A percentile compares a stretch with the other conserved stretches of the same genome.
phyloP scores from a whole-genome alignment of 305 asterid genomes.

The Fraxinus paxiana region DNA sequence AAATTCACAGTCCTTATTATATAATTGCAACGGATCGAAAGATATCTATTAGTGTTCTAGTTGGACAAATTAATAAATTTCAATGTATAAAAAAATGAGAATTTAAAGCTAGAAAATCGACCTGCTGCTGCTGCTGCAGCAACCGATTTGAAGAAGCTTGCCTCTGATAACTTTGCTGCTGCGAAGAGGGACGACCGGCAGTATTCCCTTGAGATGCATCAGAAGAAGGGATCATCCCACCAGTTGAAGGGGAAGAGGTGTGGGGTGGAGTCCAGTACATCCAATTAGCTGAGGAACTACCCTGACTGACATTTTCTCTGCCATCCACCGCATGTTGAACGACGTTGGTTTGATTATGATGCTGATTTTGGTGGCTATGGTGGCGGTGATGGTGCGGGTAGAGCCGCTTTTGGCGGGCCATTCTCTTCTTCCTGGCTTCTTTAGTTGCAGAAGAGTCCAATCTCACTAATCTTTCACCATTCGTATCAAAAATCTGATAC shows the following conservation, averaged over 20 bases:
- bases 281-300: conserved; percentile 34
- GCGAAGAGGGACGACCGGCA: conserved; percentile 26
- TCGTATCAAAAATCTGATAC: conserved; percentile 41
- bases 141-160: conserved; percentile 30
- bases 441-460: conserved; percentile 67
- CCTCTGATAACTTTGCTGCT: conserved; percentile 29
- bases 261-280: conserved; percentile 35
- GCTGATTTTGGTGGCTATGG: conserved; percentile 25
- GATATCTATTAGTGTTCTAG: neutral
- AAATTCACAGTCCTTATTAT: neutral
- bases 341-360: conserved; percentile 29
- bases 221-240: conserved; percentile 15
- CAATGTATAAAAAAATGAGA: neutral
- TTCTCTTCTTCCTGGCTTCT: conserved; percentile 89
- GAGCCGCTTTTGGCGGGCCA: conserved; percentile 72
- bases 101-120: neutral
- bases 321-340: conserved; percentile 20
- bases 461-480: conserved; percentile 45
- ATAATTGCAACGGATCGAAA: neutral
- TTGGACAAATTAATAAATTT: neutral
- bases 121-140: conserved; percentile 36
- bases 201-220: conserved; percentile 27
- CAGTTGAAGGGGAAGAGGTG: conserved; percentile 17
- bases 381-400: conserved; percentile 44
- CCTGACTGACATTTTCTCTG: conserved; percentile 22